phyloP scores from a whole-genome alignment of 2,329 filamentous ascomycete species.

The Fusarium ambrosium region DNA sequence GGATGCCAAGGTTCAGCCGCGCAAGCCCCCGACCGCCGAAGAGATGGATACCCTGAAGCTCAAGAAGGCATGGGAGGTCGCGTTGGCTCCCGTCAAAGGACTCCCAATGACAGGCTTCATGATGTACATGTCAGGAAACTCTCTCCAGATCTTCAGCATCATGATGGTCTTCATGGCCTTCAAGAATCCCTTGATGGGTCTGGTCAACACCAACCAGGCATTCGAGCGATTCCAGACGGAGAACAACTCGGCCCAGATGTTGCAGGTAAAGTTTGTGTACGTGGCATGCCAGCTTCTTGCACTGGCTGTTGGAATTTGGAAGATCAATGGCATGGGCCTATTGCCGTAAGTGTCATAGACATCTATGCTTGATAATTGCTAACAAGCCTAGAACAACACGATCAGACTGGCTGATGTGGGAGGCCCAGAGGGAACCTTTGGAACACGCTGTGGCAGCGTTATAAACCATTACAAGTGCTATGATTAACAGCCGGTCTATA shows the following conservation, averaged over 20 bases:
- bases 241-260: slow-evolving; percentile 77
- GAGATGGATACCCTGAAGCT: slow-evolving; percentile 97
- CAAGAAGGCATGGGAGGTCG: slow-evolving; percentile 99
- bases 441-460: slow-evolving; percentile 76
- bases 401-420: slow-evolving; percentile 98
- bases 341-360: slow-evolving; percentile 76
- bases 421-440: slow-evolving; percentile 77
- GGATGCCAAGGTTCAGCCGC: slow-evolving; percentile 63
- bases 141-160: slow-evolving; percentile 98
- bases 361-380: slow-evolving; percentile 15
- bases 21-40: slow-evolving; percentile 78
- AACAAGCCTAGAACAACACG: slow-evolving; percentile 79
- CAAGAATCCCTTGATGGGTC: slow-evolving; percentile 91
- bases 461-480: slow-evolving; percentile 48
- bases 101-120: slow-evolving; percentile 99
- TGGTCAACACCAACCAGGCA: slow-evolving; percentile 86
- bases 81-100: slow-evolving; percentile 91
- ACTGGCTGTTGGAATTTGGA: slow-evolving; percentile 91
- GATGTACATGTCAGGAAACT: slow-evolving; percentile 99
- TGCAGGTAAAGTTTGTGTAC: slow-evolving; percentile 90
- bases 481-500: slow-evolving; percentile 17
- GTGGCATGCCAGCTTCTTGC: slow-evolving; percentile 88
- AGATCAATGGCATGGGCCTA: slow-evolving; percentile 95
- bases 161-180: slow-evolving; percentile 99
- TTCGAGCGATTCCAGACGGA: slow-evolving; percentile 93